Evolutionary conservation across 1,284 basidiomycete genomes (phyloP).

Genomic region (Ganoderma leucocontextum): DNA sequence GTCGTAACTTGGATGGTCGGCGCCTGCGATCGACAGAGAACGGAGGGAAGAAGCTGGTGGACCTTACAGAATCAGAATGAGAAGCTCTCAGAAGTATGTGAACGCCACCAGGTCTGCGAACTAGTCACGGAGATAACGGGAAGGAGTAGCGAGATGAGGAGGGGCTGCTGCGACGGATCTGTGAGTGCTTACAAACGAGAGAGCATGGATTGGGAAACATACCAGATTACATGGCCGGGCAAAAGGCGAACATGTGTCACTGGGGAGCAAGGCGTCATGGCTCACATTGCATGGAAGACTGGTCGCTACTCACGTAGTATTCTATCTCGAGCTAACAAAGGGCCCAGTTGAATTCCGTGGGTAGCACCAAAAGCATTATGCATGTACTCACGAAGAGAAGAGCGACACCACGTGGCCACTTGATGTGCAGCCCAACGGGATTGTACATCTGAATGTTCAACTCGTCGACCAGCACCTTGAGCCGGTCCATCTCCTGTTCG

Average conservation of each 20-base stretch:
- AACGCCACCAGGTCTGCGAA: neutral
- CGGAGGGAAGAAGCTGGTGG: neutral
- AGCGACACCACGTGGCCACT: constrained; percentile 81
- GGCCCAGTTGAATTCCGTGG: neutral
- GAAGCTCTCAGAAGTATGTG: neutral
- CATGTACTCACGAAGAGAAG: constrained; percentile 81
- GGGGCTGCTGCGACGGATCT: neutral
- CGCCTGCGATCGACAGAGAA: neutral
- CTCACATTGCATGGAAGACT: too few relatives aligned
- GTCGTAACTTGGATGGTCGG: neutral
- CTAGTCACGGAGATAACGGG: constrained; percentile 11
- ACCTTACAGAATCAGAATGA: neutral
- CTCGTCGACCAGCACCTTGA: constrained; percentile 66
- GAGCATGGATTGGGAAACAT: neutral
- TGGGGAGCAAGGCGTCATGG: neutral
- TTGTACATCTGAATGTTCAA: constrained; percentile 78
- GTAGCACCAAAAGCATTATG: neutral
- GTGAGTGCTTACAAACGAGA: neutral
- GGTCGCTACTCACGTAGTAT: constrained; percentile 63
- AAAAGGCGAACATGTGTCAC: constrained; percentile 1
- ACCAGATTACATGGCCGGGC: neutral
- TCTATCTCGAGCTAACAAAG: constrained; percentile 74
- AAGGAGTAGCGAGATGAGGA: constrained; percentile 2
- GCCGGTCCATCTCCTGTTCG: constrained; percentile 77
- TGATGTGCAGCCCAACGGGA: constrained; percentile 81